Base-by-base conservation (phyloP, 768 basidiomycete genomes). In the Candolleomyces efflorescens region DNA sequence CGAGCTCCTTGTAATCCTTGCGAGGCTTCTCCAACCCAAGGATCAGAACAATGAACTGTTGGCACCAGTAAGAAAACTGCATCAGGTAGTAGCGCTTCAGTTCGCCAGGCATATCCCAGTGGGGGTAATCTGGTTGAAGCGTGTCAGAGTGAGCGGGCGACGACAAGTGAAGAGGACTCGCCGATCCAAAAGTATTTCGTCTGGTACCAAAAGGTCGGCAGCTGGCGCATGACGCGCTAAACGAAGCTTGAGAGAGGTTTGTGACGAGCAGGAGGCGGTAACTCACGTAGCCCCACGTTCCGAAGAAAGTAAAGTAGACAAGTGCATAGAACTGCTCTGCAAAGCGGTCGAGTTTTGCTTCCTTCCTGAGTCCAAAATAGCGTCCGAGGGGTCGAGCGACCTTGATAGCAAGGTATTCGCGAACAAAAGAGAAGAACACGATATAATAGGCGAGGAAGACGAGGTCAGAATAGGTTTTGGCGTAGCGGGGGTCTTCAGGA, bases 71-170 rank as follows among this genome's bases (percentile, higher is more conserved):
- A 2, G 94, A 79, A 59, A 84, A 82, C 68, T 99, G 96, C 75
- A 94, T 83, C 56, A 99, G 85, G 69, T 98, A 98, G 75, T 97
- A 98, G 46, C 81, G 72, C 74, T 99, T 99, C 63, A 98, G 75
- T 60, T 85, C 81, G 0, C 86, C 84, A 23, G 81, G 82, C 89
- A 99, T 91, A 47, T 89, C 81, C 87, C 90, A 92, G 67, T 91
- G 84, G 17, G 95, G 95, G 67, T 96, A 97, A 56, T 83, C 92
- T 93, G 45, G 36, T 32, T 9, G 15, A 37, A 46, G 15, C 11
- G 32, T 12, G 26, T 15, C 27, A 11, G 17, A 47, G 43, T 26
- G 43, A 49, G 18, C 20, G 17, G 58, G 27, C 50, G 7, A 46
- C 24, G 17, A 50, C 2, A 20, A 12, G 36, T 23, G 43, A 43